Conservation (phyloP, 2,329 filamentous ascomycete genomes). For the Colletotrichum cereale region DNA sequence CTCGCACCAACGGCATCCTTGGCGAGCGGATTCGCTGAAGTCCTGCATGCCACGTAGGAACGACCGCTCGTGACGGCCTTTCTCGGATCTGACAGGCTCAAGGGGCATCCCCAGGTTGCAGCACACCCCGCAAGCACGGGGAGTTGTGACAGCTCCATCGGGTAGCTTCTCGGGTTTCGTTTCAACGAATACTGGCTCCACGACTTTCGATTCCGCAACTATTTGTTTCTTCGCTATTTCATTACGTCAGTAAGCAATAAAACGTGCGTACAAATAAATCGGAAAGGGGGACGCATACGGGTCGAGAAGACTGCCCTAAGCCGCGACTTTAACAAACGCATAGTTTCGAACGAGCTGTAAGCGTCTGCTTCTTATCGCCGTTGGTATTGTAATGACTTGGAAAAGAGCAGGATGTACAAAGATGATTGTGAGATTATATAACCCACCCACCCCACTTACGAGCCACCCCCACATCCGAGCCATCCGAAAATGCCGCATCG, state of each 20-base stretch:
- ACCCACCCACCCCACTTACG: too few species aligned
- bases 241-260: neutral
- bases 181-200: too few species aligned
- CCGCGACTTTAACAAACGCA: neutral
- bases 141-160: neutral
- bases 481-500: too few species aligned
- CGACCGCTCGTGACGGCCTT: neutral
- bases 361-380: accelerated
- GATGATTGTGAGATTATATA: neutral
- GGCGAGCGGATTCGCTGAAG: neutral
- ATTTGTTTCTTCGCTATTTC: neutral
- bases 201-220: neutral
- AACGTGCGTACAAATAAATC: accelerated
- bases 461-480: too few species aligned
- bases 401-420: neutral
- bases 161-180: neutral
- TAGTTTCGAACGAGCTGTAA: neutral
- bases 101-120: neutral
- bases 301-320: neutral
- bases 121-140: neutral
- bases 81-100: neutral
- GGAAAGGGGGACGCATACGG: neutral
- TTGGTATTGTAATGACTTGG: neutral
- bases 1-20: neutral
- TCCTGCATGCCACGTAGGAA: neutral